Conservation (phyloP, 306 rosid genomes). For the Rosa chinensis region DNA sequence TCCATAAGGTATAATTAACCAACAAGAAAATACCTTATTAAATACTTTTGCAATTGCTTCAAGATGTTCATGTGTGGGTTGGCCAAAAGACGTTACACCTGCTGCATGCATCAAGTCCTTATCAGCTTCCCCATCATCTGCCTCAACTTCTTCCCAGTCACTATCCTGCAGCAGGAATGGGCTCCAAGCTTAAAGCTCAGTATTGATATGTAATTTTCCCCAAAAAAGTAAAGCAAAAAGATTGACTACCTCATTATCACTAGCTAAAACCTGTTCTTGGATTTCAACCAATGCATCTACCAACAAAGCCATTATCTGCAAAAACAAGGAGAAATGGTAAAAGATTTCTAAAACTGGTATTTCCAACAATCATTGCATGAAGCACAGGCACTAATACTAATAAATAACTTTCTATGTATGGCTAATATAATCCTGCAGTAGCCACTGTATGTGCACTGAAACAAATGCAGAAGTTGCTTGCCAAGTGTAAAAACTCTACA, state of each 20-base stretch:
- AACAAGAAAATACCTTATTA: conserved; percentile 55
- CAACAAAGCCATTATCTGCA: conserved; percentile 81
- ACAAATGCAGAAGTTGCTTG: not conserved
- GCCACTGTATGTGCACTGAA: not conserved
- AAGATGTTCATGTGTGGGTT: conserved; percentile 70
- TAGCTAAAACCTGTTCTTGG: conserved; percentile 75
- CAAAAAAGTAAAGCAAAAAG: not conserved
- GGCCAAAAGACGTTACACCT: conserved; percentile 50
- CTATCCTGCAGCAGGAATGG: conserved; percentile 60
- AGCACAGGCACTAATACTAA: not conserved
- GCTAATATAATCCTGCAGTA: not conserved
- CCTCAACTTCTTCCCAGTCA: conserved; percentile 90
- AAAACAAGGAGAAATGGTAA: conserved; percentile 11
- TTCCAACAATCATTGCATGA: not conserved
- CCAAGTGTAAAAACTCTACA: not conserved
- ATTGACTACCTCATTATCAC: conserved; percentile 58
- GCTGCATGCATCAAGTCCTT: conserved; percentile 50
- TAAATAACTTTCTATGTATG: not conserved
- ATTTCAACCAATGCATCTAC: conserved; percentile 85
- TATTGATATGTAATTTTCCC: not conserved
- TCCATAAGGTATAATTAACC: not conserved
- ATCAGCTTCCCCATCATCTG: conserved; percentile 46
- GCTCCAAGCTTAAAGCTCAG: conserved; percentile 8
- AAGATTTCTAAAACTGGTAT: not conserved
- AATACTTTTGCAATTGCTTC: conserved; percentile 80